A percentile compares a stretch with the other conserved stretches of the same genome.
phyloP scores from a whole-genome alignment of 306 rosid genomes.

The Casuarina glauca region DNA sequence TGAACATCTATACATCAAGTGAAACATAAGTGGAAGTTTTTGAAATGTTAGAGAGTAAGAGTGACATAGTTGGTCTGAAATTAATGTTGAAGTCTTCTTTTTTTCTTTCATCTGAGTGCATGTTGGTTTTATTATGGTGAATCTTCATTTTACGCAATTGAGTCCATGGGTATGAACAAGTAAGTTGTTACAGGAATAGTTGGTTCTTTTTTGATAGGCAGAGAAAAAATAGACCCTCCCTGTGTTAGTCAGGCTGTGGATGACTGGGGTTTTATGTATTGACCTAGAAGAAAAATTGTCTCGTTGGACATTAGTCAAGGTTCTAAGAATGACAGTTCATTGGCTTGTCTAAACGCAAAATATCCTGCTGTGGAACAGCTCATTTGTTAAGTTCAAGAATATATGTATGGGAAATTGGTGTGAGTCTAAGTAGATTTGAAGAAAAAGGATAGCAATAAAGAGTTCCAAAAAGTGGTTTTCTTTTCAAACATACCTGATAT shows the following conservation, averaged over 20 bases:
- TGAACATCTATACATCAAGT: neutral
- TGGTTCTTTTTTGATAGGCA: neutral
- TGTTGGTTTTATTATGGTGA: neutral
- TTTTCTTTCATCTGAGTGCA: neutral
- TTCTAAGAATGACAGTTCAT: neutral
- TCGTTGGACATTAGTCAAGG: neutral
- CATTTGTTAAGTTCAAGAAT: neutral
- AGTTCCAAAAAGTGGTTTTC: neutral
- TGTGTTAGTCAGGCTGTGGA: neutral
- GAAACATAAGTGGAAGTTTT: neutral
- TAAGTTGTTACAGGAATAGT: neutral
- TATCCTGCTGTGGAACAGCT: neutral
- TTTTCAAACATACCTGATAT: neutral
- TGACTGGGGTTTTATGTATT: neutral
- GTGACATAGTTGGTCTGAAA: neutral
- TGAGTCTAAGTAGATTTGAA: neutral
- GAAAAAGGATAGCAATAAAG: neutral
- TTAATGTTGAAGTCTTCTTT: neutral
- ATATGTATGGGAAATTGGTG: neutral
- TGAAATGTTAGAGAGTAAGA: neutral
- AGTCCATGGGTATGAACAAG: neutral
- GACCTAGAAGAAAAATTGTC: neutral
- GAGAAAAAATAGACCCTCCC: neutral
- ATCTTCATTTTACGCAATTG: neutral
- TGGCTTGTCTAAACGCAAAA: neutral